A percentile compares a stretch with the other conserved stretches of the same genome.
phyloP scores from a whole-genome alignment of 1,139 yeast species.

The Chernovozyma sophiae-reginae region DNA sequence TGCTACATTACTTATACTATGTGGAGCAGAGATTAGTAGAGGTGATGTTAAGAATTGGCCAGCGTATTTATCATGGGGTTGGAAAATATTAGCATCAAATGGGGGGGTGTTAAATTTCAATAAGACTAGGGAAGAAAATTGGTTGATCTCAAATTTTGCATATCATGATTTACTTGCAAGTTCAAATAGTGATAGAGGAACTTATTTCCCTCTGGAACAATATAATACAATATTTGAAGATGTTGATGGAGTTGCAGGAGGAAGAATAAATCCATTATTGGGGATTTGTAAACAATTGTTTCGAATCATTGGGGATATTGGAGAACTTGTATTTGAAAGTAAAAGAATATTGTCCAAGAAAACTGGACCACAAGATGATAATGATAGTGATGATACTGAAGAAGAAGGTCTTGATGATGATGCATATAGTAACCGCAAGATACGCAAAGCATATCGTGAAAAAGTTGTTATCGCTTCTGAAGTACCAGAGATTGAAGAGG shows the following conservation, averaged over 20 bases:
- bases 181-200: slow-evolving; percentile 51
- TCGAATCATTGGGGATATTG: slow-evolving; percentile 64
- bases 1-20: slow-evolving; percentile 62
- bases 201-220: slow-evolving; percentile 52
- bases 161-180: slow-evolving; percentile 75
- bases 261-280: slow-evolving; percentile 59
- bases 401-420: slow-evolving; percentile 5
- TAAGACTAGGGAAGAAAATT: slow-evolving; percentile 57
- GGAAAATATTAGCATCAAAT: slow-evolving; percentile 48
- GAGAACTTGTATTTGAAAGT: slow-evolving; percentile 54
- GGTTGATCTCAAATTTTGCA: slow-evolving; percentile 78
- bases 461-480: not conserved
- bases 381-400: slow-evolving; percentile 1
- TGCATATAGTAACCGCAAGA: not conserved
- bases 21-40: slow-evolving; percentile 71
- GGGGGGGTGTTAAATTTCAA: slow-evolving; percentile 59
- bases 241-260: slow-evolving; percentile 28
- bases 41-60: slow-evolving; percentile 76
- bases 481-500: not conserved
- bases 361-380: slow-evolving; percentile 12
- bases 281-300: slow-evolving; percentile 71
- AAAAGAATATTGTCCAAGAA: slow-evolving; percentile 23
- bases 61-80: slow-evolving; percentile 56
- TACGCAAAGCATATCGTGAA: not conserved
- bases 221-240: slow-evolving; percentile 54